Percentiles rank a stretch among this genome's conserved stretches.
These are phyloP conservation scores for Tricholoma sp. DNA, from an alignment of 768 basidiomycete species.

Conservation along the genomic window DNA sequence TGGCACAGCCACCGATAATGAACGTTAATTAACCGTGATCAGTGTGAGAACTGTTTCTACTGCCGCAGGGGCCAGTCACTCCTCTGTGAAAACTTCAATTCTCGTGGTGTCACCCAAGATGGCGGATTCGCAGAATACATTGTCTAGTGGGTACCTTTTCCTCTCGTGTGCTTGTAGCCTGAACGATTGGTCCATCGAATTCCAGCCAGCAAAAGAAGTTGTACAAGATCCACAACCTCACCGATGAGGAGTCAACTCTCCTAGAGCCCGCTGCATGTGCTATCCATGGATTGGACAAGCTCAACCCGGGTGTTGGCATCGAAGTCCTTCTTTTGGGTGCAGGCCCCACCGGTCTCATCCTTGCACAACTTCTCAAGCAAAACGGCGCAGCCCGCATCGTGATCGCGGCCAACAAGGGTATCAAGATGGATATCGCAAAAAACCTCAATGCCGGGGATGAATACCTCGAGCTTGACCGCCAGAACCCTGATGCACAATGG, in stretches of 20 bases:
- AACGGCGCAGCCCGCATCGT: slow-evolving; percentile 81
- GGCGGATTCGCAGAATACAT: slow-evolving; percentile 92
- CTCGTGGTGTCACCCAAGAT: slow-evolving; percentile 73
- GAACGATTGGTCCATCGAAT: background rate
- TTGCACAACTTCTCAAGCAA: slow-evolving; percentile 82
- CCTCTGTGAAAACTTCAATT: slow-evolving; percentile 80
- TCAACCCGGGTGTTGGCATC: slow-evolving; percentile 74
- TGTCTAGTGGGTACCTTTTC: slow-evolving; percentile 53
- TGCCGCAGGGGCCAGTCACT: slow-evolving; percentile 81
- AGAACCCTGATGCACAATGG: slow-evolving; percentile 76
- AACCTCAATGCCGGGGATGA: slow-evolving; percentile 76
- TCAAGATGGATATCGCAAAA: slow-evolving; percentile 86
- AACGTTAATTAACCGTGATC: no score
- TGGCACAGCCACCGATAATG: slow-evolving; percentile 9
- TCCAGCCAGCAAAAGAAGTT: slow-evolving; percentile 55
- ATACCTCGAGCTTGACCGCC: slow-evolving; percentile 80
- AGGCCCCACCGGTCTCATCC: slow-evolving; percentile 87
- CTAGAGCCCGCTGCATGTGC: slow-evolving; percentile 90
- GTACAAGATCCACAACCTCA: slow-evolving; percentile 84
- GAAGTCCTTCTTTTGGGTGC: slow-evolving; percentile 85
- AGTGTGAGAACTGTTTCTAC: slow-evolving; percentile 86
- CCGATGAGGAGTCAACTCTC: slow-evolving; percentile 83
- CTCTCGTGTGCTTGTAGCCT: background rate
- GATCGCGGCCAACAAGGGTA: slow-evolving; percentile 85
- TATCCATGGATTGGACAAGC: slow-evolving; percentile 87